Evolutionary conservation across 1,139 yeast species (phyloP).

Genomic region (Zygosaccharomyces pseudobailii): DNA sequence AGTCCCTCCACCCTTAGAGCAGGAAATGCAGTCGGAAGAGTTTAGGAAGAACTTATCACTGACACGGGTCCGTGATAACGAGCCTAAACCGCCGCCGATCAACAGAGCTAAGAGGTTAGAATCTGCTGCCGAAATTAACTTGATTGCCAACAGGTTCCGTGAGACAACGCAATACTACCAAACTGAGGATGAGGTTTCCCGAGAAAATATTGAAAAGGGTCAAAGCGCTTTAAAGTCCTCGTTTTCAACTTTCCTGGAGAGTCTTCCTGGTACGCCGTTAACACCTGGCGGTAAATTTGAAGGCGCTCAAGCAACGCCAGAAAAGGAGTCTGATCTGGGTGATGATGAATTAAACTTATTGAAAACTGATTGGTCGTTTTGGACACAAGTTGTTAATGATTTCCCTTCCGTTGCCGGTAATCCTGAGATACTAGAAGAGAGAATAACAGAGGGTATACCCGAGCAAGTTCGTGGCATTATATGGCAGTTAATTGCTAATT

Average conservation of each 20-base stretch:
- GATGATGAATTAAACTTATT: constrained; percentile 33
- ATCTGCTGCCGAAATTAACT: constrained; percentile 38
- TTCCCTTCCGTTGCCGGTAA: constrained; percentile 61
- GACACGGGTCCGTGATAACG: constrained; percentile 11
- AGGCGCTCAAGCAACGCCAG: constrained; percentile 19
- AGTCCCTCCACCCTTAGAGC: constrained; percentile 34
- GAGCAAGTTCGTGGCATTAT: constrained; percentile 78
- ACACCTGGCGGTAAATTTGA: constrained; percentile 7
- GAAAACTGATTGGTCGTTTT: constrained; percentile 77
- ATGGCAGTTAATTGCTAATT: constrained; percentile 87
- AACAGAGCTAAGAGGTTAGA: constrained; percentile 18
- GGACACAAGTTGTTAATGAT: constrained; percentile 77
- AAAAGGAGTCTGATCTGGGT: constrained; percentile 15
- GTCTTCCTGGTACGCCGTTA: constrained; percentile 8
- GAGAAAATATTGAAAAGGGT: constrained; percentile 55
- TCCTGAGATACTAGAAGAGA: constrained; percentile 54
- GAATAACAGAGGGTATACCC: constrained; percentile 76
- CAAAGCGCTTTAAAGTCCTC: constrained; percentile 57
- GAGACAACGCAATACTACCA: constrained; percentile 37
- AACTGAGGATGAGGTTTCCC: constrained; percentile 34
- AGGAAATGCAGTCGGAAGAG: constrained; percentile 28
- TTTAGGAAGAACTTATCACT: constrained; percentile 23
- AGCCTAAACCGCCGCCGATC: constrained; percentile 14
- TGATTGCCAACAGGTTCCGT: constrained; percentile 39
- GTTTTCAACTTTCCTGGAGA: constrained; percentile 39